These are phyloP conservation scores for Globisporangium paroecandrum DNA, from an alignment of 352 stramenopile genomes.

Conservation along the genomic window DNA sequence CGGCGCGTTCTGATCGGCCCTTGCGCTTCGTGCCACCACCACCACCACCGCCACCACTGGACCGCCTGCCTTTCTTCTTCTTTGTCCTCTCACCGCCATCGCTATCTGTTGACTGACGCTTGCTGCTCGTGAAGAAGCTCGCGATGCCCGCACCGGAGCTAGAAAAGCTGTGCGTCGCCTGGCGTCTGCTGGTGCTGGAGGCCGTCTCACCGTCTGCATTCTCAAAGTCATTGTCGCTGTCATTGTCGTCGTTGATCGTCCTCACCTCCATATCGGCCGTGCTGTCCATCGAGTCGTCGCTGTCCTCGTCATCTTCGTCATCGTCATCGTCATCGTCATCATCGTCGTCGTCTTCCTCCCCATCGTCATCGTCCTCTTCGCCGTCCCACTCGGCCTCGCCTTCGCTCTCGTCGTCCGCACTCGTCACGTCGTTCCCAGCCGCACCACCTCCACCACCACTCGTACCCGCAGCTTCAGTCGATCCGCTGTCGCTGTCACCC, in stretches of 20 bases:
- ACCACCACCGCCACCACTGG: background rate
- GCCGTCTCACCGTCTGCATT: background rate
- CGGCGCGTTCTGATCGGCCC: slow-evolving; percentile 8
- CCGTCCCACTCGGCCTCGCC: slow-evolving; percentile 27
- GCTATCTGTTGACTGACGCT: background rate
- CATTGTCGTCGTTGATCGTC: slow-evolving; percentile 18
- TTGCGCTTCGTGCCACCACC: slow-evolving; percentile 25
- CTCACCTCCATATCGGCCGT: slow-evolving; percentile 15
- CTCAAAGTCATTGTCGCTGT: slow-evolving; percentile 13
- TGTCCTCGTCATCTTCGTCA: slow-evolving; percentile 18
- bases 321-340: slow-evolving; percentile 22
- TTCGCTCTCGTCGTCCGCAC: slow-evolving; percentile 14
- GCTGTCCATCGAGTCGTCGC: slow-evolving; percentile 22
- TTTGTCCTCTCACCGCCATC: slow-evolving; percentile 1
- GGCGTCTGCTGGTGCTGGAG: background rate
- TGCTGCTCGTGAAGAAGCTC: slow-evolving; percentile 9
- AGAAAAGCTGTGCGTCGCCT: background rate
- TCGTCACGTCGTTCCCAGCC: slow-evolving; percentile 5
- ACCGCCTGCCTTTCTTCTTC: background rate
- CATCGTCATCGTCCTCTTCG: slow-evolving; percentile 2
- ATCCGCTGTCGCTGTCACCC: background rate
- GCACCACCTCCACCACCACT: no score
- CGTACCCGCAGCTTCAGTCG: background rate
- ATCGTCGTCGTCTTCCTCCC: slow-evolving; percentile 17
- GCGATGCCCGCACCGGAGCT: background rate